Conservation (phyloP, 306 rosid genomes). For the Vigna hirtella region DNA sequence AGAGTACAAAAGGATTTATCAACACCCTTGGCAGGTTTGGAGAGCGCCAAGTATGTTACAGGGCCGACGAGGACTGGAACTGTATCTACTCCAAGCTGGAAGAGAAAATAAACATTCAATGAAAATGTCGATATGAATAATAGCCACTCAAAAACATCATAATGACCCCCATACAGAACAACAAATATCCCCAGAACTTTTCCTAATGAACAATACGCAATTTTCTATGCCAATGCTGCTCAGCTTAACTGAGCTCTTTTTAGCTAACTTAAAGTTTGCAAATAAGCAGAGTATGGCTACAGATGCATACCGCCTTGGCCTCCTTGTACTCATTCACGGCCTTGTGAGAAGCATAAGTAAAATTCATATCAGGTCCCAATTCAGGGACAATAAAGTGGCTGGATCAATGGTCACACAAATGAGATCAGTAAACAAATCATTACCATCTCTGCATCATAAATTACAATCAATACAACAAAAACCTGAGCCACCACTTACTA, state of each 20-base stretch:
- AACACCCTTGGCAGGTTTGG: constrained; percentile 92
- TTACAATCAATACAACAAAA: neutral
- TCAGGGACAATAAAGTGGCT: constrained; percentile 98
- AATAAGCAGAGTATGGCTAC: neutral
- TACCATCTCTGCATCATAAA: constrained; percentile 41
- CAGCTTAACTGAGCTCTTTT: neutral
- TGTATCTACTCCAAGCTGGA: constrained; percentile 89
- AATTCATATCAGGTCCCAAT: constrained; percentile 83
- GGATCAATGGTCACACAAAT: constrained; percentile 41
- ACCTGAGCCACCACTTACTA: constrained; percentile 62
- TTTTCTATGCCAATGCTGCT: constrained; percentile 19
- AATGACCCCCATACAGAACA: constrained; percentile 19
- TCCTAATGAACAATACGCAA: neutral
- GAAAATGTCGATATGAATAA: neutral
- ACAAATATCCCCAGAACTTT: neutral
- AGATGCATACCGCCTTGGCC: constrained; percentile 84
- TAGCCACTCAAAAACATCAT: constrained; percentile 9
- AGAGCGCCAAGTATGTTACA: constrained; percentile 86
- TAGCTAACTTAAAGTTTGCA: constrained; percentile 7
- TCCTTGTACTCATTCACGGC: constrained; percentile 93
- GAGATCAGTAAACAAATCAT: constrained; percentile 35
- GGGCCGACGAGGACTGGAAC: constrained; percentile 89
- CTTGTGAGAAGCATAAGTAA: constrained; percentile 89
- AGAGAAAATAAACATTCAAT: constrained; percentile 36
- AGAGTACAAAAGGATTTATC: constrained; percentile 75